phyloP scores from a whole-genome alignment of 2,329 filamentous ascomycete species.

The Hymenoscyphus albidus region DNA sequence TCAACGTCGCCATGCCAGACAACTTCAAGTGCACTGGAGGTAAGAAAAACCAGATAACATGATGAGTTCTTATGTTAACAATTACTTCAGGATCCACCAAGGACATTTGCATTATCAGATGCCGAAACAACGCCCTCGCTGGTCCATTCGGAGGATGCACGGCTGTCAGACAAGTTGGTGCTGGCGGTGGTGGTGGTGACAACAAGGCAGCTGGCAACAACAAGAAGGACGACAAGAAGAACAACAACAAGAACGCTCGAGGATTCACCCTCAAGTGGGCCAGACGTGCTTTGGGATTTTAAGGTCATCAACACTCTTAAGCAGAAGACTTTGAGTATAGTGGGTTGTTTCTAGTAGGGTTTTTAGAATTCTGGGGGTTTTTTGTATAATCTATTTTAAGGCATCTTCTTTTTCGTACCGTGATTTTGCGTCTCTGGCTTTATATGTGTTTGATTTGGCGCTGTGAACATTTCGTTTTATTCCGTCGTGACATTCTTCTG shows the following conservation, averaged over 20 bases:
- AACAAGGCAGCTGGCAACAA: constrained; percentile 41
- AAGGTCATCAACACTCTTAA: background rate
- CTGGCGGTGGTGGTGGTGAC: constrained; percentile 41
- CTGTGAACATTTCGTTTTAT: background rate
- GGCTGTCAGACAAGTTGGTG: constrained; percentile 52
- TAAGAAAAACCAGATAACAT: constrained; percentile 39
- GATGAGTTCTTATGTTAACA: constrained; percentile 41
- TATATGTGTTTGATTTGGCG: background rate
- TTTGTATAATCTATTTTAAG: constrained; percentile 1
- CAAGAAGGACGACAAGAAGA: constrained; percentile 39
- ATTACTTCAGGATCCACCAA: constrained; percentile 53
- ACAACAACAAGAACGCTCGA: background rate
- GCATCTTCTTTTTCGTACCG: background rate
- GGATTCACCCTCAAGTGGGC: constrained; percentile 6
- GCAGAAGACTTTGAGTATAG: background rate
- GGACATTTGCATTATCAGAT: constrained; percentile 60
- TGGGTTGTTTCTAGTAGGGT: background rate
- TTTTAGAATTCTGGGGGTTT: background rate
- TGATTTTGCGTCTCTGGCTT: background rate
- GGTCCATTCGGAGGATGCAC: constrained; percentile 61
- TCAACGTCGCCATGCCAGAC: constrained; percentile 53
- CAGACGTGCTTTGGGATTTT: background rate
- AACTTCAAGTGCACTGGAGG: constrained; percentile 57
- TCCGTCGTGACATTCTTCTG: background rate
- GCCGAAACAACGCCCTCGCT: constrained; percentile 56